Conservation (phyloP, 2,329 filamentous ascomycete genomes). For the Trichoderma pleuroti region DNA sequence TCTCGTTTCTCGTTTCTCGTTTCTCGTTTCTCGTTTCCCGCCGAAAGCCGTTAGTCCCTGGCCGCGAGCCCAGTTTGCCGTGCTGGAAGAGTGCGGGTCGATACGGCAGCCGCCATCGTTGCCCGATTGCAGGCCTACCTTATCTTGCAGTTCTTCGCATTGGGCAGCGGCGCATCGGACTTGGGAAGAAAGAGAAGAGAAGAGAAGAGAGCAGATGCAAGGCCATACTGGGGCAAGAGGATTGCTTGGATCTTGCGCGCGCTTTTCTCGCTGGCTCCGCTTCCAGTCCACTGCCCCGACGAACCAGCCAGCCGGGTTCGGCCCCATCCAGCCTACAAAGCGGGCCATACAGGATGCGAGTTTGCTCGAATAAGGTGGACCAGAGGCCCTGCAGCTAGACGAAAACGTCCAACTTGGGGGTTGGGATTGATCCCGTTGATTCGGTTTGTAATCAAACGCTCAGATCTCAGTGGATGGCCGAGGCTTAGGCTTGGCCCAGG, state of each 20-base stretch:
- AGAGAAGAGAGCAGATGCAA: no score
- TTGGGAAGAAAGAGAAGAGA: not conserved
- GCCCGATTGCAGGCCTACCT: not conserved
- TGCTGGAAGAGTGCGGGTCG: not conserved
- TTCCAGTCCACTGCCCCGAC: constrained; percentile 9
- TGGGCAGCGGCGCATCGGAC: not conserved
- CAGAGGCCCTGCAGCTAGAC: constrained; percentile 12
- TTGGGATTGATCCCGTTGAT: not conserved
- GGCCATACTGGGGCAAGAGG: not conserved
- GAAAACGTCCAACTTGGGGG: not conserved
- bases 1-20: not conserved
- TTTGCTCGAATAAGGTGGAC: constrained; percentile 5
- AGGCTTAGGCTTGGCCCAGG: not conserved
- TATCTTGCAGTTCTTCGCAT: not conserved
- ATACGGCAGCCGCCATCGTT: not conserved
- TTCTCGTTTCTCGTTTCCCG: not conserved
- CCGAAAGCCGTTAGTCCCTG: not conserved
- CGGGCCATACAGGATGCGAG: constrained; percentile 10
- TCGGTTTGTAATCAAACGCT: constrained; percentile 1
- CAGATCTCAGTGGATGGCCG: constrained; percentile 7
- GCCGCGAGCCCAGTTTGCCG: not conserved
- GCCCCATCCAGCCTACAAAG: constrained; percentile 15
- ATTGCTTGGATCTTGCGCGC: constrained; percentile 12
- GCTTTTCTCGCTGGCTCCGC: constrained; percentile 18
- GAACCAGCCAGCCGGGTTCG: constrained; percentile 21